Conservation (phyloP, 108 stramenopile species). For the Nitzschia inconspicua region DNA sequence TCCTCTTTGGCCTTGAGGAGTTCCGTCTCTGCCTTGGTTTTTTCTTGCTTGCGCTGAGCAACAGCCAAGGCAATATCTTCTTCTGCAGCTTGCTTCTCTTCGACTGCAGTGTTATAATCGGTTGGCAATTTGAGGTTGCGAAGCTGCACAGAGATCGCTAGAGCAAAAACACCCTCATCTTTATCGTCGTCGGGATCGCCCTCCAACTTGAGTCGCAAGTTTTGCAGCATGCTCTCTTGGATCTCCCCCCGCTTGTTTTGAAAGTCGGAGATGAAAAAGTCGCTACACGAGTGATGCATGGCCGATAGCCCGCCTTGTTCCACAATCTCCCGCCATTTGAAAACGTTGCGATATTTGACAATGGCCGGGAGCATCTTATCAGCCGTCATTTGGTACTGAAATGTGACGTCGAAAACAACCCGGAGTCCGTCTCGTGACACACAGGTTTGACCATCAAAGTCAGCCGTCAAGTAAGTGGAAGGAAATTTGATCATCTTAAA, state of each 20-base stretch:
- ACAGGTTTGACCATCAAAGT: conserved; percentile 32
- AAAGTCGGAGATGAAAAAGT: conserved; percentile 16
- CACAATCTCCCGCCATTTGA: conserved; percentile 36
- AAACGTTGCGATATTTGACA: conserved; percentile 37
- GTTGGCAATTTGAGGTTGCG: conserved; percentile 30
- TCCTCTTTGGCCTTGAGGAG: conserved; percentile 35
- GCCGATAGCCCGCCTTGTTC: conserved; percentile 31
- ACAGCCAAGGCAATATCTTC: conserved; percentile 49
- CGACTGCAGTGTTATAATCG: conserved; percentile 34
- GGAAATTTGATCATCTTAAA: conserved; percentile 56
- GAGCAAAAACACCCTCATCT: conserved; percentile 30
- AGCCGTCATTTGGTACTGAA: conserved; percentile 47
- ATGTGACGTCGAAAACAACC: conserved; percentile 38
- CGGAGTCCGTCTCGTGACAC: conserved; percentile 43
- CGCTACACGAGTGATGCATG: conserved; percentile 43
- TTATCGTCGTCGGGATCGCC: conserved; percentile 7
- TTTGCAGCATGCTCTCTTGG: conserved; percentile 32
- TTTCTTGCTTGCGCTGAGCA: conserved; percentile 40
- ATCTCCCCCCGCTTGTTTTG: conserved; percentile 41
- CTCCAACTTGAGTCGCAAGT: conserved; percentile 29
- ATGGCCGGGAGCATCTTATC: conserved; percentile 27
- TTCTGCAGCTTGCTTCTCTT: conserved; percentile 44
- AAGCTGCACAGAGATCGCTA: conserved; percentile 40
- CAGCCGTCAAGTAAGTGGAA: conserved; percentile 39
- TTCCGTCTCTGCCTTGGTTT: conserved; percentile 42